Base-by-base conservation (phyloP, 495 filamentous ascomycete genomes). In the Talaromyces liani region DNA sequence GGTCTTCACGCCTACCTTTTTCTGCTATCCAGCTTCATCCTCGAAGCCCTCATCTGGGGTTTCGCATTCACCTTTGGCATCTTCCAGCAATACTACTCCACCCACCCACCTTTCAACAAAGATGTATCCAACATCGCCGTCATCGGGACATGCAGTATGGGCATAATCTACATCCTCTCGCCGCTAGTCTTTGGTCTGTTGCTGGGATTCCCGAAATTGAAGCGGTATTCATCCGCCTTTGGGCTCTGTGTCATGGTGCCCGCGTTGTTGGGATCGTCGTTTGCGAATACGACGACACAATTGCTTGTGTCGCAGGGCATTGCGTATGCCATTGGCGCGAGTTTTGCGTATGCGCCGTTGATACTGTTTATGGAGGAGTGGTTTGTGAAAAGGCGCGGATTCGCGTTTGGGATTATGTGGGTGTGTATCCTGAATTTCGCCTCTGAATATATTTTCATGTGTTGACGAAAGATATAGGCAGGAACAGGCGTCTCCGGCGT, bases 41-140 rank as follows among this genome's bases (percentile, higher is more conserved):
- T 90, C 29, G 87, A 91, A 66, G 82, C 76, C n/a, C 70, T 89
- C 10, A 75, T 88, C 24, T 90, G 86, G 87, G 87, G 86, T 86
- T 89, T 89, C 69, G 79, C 86, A 3, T 86, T 84, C 65, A 79
- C 84, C 0, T 90, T 81, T 62, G 85, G 85, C 34, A 70, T 87
- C 10, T 87, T 87, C 49, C 82, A 87, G 65, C 76, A 79, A 24
- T 86, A 87, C 67, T 87, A 85, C 64, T 71, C 63, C 47, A 75
- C 72, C 14, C 76, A 82, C 67, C 62, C 72, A 68, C 80, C 74
- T 64, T 87, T 77, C 75, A 6, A 55, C 51, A 29, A 65, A 7
- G 78, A 74, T 24, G 77, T 77, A 25, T 68, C 60, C 24, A 64
- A 66, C 47, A 77, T 81, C 31, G 72, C 79, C 7, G 69, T 75